Percentiles rank a stretch among this genome's conserved stretches.
phyloP scores from a whole-genome alignment of 768 basidiomycete species.

The Rhodotorula graminis region DNA sequence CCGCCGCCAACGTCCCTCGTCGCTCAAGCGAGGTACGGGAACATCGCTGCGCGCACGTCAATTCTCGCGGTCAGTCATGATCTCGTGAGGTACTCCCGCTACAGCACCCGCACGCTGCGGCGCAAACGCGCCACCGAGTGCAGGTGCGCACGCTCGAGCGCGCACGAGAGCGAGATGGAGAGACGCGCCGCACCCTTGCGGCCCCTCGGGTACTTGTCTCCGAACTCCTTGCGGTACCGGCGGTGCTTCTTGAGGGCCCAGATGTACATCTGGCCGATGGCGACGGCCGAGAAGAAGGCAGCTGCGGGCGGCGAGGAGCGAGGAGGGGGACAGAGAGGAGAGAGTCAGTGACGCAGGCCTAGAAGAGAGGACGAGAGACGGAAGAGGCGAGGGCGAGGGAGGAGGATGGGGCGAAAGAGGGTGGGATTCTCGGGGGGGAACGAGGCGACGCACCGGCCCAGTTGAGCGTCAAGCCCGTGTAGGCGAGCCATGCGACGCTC shows the following conservation, averaged over 20 bases:
- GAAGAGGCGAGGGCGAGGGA: neutral
- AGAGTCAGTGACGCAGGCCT: neutral
- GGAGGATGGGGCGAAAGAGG: no score
- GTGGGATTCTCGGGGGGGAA: no score
- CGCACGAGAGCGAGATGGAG: slow-evolving; percentile 58
- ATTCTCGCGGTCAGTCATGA: no score
- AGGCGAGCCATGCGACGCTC: slow-evolving; percentile 64
- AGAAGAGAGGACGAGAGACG: neutral
- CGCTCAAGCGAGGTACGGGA: slow-evolving; percentile 25
- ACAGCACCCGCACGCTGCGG: no score
- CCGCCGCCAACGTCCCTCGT: neutral
- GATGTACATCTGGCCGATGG: slow-evolving; percentile 63
- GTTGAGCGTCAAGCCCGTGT: slow-evolving; percentile 73
- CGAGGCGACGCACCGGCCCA: slow-evolving; percentile 57
- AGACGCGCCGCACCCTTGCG: slow-evolving; percentile 59
- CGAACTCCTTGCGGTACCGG: slow-evolving; percentile 88
- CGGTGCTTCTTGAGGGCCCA: slow-evolving; percentile 92
- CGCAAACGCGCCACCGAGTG: no score
- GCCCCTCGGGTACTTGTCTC: slow-evolving; percentile 67
- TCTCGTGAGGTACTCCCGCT: no score
- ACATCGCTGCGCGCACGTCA: slow-evolving; percentile 22
- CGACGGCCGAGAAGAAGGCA: slow-evolving; percentile 60
- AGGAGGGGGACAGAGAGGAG: no score
- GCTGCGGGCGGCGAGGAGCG: slow-evolving; percentile 38
- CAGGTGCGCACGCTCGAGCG: no score